Evolutionary conservation across 78 protist species (phyloP).

Genomic region (Blattamonas nauphoetae): DNA sequence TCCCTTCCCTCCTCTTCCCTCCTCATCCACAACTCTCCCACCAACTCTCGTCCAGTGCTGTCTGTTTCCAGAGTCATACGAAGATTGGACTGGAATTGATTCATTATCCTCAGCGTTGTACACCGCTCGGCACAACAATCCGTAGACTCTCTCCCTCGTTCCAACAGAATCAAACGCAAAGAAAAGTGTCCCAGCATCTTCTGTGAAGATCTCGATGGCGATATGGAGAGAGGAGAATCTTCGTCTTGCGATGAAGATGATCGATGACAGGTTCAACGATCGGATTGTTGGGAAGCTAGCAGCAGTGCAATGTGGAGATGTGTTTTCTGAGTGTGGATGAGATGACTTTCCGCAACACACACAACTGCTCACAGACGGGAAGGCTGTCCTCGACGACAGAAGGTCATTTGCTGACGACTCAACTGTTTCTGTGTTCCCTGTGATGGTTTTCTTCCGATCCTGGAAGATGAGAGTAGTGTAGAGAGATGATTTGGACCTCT

Average conservation of each 20-base stretch:
- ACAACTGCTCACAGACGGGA: background rate
- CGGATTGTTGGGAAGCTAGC: background rate
- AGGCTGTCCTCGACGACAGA: background rate
- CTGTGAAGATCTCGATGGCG: background rate
- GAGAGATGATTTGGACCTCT: too few species aligned
- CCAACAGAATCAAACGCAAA: background rate
- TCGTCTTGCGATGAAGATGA: background rate
- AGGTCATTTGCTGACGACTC: background rate
- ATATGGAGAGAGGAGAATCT: background rate
- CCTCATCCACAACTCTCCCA: background rate
- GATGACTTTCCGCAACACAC: background rate
- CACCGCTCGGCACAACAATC: background rate
- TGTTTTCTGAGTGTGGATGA: too few species aligned
- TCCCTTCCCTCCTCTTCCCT: background rate
- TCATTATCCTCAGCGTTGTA: background rate
- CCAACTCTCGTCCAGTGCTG: too few species aligned
- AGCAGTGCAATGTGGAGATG: background rate
- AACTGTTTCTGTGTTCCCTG: background rate
- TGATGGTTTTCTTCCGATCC: too few species aligned
- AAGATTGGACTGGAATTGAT: too few species aligned
- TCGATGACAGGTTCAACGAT: background rate
- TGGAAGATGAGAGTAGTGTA: too few species aligned
- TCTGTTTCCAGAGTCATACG: too few species aligned
- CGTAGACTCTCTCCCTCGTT: background rate
- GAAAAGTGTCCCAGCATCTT: background rate